Evolutionary conservation across 1,284 basidiomycete species (phyloP).

Genomic region (Tetrapyrgos nigripes): DNA sequence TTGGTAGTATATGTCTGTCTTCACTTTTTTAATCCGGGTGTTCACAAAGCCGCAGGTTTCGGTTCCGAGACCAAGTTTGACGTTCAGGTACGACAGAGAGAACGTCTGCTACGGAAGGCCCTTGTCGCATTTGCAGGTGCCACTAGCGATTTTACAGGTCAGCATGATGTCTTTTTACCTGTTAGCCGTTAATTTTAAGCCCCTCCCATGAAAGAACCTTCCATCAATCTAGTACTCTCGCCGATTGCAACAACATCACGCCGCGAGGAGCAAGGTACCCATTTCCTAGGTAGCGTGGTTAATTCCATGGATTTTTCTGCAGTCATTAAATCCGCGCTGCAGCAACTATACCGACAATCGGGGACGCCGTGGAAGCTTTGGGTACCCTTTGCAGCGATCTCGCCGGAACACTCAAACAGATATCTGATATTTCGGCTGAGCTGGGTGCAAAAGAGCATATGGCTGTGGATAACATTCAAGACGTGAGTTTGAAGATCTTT

Average conservation of each 20-base stretch:
- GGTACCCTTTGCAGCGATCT: constrained; percentile 68
- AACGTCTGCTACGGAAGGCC: constrained; percentile 63
- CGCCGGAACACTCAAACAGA: constrained; percentile 65
- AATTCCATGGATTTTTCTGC: not conserved
- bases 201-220: constrained; percentile 58
- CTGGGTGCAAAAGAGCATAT: constrained; percentile 75
- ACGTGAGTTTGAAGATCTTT: constrained; percentile 48
- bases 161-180: constrained; percentile 9
- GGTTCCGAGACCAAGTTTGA: constrained; percentile 65
- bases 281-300: constrained; percentile 31
- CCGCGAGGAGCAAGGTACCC: constrained; percentile 49
- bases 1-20: constrained; percentile 32
- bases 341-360: constrained; percentile 81
- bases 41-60: constrained; percentile 56
- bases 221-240: constrained; percentile 70
- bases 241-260: constrained; percentile 58
- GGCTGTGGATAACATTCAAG: constrained; percentile 72
- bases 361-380: constrained; percentile 76
- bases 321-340: constrained; percentile 11
- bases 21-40: constrained; percentile 10
- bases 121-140: constrained; percentile 70
- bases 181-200: not conserved
- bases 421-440: constrained; percentile 73
- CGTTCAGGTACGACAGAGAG: constrained; percentile 54
- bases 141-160: constrained; percentile 73